phyloP scores from a whole-genome alignment of 257 asterid genomes.

The Agastache rugosa region DNA sequence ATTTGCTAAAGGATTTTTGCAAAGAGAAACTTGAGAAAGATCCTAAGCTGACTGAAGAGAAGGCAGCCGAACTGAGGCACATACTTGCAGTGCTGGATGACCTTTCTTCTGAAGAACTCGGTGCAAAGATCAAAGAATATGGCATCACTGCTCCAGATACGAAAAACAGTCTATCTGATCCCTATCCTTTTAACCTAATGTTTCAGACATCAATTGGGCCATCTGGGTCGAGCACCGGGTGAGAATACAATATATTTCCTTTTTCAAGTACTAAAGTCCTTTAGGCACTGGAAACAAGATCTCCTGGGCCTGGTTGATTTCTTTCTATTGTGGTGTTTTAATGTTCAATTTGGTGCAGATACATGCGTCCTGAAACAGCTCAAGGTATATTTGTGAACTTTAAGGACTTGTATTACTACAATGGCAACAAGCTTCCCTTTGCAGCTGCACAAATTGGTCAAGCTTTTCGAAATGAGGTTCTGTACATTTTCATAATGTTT shows the following conservation, averaged over 20 bases:
- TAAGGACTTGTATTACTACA: constrained; percentile 70
- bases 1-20: constrained; percentile 74
- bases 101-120: constrained; percentile 69
- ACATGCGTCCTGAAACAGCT: constrained; percentile 90
- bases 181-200: constrained; percentile 84
- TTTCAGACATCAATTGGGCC: constrained; percentile 83
- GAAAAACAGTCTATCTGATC: constrained; percentile 72
- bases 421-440: constrained; percentile 77
- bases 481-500: constrained; percentile 14
- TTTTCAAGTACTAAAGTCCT: not conserved
- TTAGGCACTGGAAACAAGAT: not conserved
- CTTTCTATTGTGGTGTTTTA: not conserved
- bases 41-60: constrained; percentile 50
- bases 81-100: constrained; percentile 80
- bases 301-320: constrained; percentile 5
- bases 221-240: constrained; percentile 75
- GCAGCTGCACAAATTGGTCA: constrained; percentile 92
- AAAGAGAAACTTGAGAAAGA: constrained; percentile 83
- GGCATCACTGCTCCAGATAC: constrained; percentile 84
- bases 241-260: constrained; percentile 34
- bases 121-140: constrained; percentile 72
- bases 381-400: constrained; percentile 88
- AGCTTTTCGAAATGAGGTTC: constrained; percentile 82
- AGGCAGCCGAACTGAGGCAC: constrained; percentile 57
- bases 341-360: constrained; percentile 45